phyloP scores from a whole-genome alignment of 2,329 filamentous ascomycete genomes.

The Epichloe hybrida region DNA sequence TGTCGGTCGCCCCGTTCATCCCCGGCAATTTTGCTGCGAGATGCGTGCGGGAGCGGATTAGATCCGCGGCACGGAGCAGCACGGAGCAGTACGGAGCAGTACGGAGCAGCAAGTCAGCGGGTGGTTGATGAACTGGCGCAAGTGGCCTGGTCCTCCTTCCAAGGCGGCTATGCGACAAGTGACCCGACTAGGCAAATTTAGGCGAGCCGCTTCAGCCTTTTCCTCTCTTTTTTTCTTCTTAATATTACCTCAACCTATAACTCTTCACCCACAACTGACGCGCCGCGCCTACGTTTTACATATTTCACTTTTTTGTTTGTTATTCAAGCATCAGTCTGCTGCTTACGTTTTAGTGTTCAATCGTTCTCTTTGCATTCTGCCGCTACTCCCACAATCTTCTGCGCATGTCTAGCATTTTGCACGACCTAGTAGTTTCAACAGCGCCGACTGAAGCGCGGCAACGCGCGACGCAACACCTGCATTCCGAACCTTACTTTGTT shows the following conservation, averaged over 20 bases:
- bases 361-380: not conserved
- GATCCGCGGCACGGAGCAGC: not conserved
- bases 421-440: not conserved
- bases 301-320: not conserved
- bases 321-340: not conserved
- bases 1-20: not conserved
- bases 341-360: not conserved
- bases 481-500: not conserved
- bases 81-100: no score
- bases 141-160: not conserved
- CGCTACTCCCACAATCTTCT: not conserved
- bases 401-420: no score
- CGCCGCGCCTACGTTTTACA: not conserved
- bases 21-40: not conserved
- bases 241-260: not conserved
- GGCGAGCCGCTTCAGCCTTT: not conserved
- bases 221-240: no score
- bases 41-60: not conserved
- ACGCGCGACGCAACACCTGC: not conserved
- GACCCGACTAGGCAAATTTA: not conserved
- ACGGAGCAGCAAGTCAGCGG: not conserved
- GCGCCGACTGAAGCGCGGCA: not conserved
- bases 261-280: not conserved
- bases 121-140: no score
- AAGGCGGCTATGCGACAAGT: not conserved